Evolutionary conservation across 371 early-diverging fungal species (phyloP), one percentile per base, ranked within the genome.

Genomic region (Mucor irregularis): DNA sequence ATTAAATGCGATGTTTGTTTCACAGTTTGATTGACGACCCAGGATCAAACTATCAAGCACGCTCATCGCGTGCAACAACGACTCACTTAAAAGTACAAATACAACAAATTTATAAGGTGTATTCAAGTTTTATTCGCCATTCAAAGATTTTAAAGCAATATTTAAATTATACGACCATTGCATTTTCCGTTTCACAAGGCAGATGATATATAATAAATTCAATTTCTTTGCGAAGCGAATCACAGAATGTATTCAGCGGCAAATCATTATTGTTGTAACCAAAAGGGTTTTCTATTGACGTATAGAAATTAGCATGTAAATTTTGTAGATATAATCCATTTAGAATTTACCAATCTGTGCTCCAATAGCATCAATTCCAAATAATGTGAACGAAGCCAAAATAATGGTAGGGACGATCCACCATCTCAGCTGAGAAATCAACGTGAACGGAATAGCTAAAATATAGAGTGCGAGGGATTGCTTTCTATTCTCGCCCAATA

Each of bases 281-380:
- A 66, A 89, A 90, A 22, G 90, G 90, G 58, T 89, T 85, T 40
- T 86, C 85, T 64, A 75, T 71, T 14, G 29, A 11, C 4, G 24
- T 34, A 9, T 4, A 14, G 35, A 14, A 14, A 34, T 10, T 34
- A 39, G 5, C 17, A 11, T 19, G 3, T 19, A 7, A 19, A 19
- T 39, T 39, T 39, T 39, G 17, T 9, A 21, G 21, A 7, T 17
- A 11, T 42, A 42, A 24, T 35, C n/a, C 35, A 14, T 11, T 42
- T 3, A 24, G 26, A 5, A 13, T 46, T 34, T 53, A 67, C 69
- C 63, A 4, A 70, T 68, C 30, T 71, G 62, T 17, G 67, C 58
- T 45, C 81, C 83, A 57, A 90, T 87, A 31, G 77, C 77, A 61
- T 89, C 89, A 58, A 89, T 85, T 61, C 91, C 91, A 54, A 89